Percentiles rank a stretch among this genome's conserved stretches.
Evolutionary conservation across 2,329 filamentous ascomycete genomes (phyloP).

Genomic region (Aspergillus brunneoviolaceus): DNA sequence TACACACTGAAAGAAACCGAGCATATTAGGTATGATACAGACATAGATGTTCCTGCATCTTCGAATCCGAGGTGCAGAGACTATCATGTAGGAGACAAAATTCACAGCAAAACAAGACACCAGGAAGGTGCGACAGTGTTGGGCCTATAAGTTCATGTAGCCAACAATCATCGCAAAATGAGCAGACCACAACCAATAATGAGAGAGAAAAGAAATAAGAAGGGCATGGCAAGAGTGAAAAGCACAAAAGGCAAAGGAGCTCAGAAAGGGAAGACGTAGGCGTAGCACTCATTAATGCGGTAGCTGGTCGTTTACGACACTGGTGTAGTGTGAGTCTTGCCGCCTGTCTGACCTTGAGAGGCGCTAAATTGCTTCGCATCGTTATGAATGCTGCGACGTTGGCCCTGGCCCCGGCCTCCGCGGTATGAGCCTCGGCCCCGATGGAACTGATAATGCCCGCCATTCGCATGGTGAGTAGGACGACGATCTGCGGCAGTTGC

Average conservation of each 20-base stretch:
- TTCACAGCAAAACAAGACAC: neutral
- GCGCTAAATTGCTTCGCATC: slow-evolving; percentile 31
- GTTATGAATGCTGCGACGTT: slow-evolving; percentile 38
- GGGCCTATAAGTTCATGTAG: neutral
- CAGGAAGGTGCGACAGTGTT: neutral
- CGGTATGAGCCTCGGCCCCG: slow-evolving; percentile 45
- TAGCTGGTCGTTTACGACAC: slow-evolving; percentile 25
- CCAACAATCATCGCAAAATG: neutral
- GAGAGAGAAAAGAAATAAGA: slow-evolving; percentile 4
- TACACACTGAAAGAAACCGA: neutral
- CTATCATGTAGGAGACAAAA: neutral
- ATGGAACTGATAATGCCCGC: slow-evolving; percentile 38
- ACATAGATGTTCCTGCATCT: neutral
- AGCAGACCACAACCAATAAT: slow-evolving; percentile 4
- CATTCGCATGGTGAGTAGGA: slow-evolving; percentile 35
- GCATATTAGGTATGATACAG: neutral
- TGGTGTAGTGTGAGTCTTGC: slow-evolving; percentile 32
- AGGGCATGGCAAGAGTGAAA: slow-evolving; percentile 9
- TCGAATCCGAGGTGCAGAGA: neutral
- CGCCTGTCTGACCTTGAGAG: slow-evolving; percentile 28
- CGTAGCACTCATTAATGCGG: neutral
- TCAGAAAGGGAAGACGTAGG: neutral
- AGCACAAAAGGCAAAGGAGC: neutral
- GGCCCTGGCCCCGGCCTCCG: slow-evolving; percentile 45
- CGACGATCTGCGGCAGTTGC: slow-evolving; percentile 35